phyloP scores from a whole-genome alignment of 2,329 filamentous ascomycete genomes.

The Drechslerella dactyloides region DNA sequence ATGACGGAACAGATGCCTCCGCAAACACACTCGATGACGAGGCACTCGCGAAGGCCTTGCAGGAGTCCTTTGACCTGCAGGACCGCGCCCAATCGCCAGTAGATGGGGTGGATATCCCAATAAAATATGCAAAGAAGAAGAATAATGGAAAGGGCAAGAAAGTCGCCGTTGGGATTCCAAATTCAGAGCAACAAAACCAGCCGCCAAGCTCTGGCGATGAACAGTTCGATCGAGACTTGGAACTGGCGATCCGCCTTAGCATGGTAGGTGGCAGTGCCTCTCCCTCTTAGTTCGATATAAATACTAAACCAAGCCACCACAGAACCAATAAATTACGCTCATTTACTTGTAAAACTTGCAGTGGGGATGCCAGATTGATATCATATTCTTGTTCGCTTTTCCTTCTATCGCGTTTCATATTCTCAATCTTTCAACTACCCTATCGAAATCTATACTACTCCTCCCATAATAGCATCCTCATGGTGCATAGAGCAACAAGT shows the following conservation, averaged over 20 bases:
- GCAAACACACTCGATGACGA: constrained; percentile 29
- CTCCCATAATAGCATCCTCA: no score
- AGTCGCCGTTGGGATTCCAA: constrained; percentile 5
- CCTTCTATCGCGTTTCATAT: no score
- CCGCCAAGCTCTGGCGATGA: constrained; percentile 48
- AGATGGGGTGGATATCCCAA: constrained; percentile 63
- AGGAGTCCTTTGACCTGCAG: constrained; percentile 54
- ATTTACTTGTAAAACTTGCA: neutral
- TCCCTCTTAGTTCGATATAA: neutral
- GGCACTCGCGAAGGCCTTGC: constrained; percentile 38
- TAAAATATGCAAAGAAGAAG: constrained; percentile 62
- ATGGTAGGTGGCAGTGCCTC: constrained; percentile 63
- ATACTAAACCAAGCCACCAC: neutral
- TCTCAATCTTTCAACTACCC: no score
- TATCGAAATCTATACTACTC: no score
- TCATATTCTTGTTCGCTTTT: no score
- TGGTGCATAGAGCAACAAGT: no score
- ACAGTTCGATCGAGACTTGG: constrained; percentile 65
- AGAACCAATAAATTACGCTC: neutral
- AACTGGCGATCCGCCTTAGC: constrained; percentile 68
- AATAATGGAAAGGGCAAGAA: constrained; percentile 58
- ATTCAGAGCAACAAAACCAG: constrained; percentile 2
- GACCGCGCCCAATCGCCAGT: constrained; percentile 62
- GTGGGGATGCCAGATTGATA: no score
- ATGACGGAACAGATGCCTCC: neutral